A percentile compares a stretch with the other conserved stretches of the same genome.
These are phyloP conservation scores for Groenewaldozyma tartarivorans DNA, from an alignment of 805 yeast species.

Conservation along the genomic window DNA sequence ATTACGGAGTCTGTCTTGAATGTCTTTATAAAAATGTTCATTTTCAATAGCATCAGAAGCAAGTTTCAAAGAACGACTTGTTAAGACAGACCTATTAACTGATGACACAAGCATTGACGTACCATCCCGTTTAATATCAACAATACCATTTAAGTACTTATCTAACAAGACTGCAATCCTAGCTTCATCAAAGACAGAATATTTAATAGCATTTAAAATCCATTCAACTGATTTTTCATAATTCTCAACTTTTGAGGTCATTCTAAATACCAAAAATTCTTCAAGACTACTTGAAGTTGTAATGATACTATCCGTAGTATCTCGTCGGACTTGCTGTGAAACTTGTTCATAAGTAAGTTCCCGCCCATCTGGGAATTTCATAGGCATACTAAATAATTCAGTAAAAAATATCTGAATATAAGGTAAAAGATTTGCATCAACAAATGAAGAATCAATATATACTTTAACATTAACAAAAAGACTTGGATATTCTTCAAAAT, in stretches of 20 bases:
- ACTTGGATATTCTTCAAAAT: constrained; percentile 71
- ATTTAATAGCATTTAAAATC: constrained; percentile 57
- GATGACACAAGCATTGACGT: constrained; percentile 55
- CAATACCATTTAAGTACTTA: constrained; percentile 47
- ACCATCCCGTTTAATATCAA: constrained; percentile 58
- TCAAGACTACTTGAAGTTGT: constrained; percentile 53
- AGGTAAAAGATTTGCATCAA: constrained; percentile 45
- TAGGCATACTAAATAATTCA: constrained; percentile 64
- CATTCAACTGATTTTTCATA: constrained; percentile 67
- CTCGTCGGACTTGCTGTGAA: constrained; percentile 61
- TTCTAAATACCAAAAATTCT: constrained; percentile 54
- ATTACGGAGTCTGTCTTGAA: constrained; percentile 34
- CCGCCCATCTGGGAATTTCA: constrained; percentile 51
- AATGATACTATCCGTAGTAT: constrained; percentile 48
- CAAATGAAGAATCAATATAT: constrained; percentile 42
- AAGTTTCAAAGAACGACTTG: constrained; percentile 52
- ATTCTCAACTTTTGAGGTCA: constrained; percentile 52
- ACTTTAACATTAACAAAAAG: constrained; percentile 66
- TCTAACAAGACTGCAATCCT: constrained; percentile 61
- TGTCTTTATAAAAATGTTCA: constrained; percentile 45
- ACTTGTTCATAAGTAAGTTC: constrained; percentile 63
- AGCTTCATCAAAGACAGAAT: constrained; percentile 66
- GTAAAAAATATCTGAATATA: constrained; percentile 53
- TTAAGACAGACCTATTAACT: constrained; percentile 43
- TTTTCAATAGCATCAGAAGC: constrained; percentile 57